Base-by-base conservation (phyloP, 2,329 filamentous ascomycete species). In the Botryotinia calthae region DNA sequence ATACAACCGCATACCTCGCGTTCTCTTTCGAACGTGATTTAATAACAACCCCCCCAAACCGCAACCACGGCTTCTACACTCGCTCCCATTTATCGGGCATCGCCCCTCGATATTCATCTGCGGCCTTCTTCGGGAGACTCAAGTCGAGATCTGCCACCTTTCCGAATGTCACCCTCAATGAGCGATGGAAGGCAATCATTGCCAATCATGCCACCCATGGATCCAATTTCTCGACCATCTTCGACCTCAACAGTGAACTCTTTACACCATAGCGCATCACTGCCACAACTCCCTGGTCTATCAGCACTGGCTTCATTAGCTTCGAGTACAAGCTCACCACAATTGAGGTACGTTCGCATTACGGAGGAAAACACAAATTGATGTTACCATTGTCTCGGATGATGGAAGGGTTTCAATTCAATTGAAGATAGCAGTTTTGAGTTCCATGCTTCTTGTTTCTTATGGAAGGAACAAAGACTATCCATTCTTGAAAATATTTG, bases 261-360 rank as follows among this genome's bases (percentile, higher is more conserved):
- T 8, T 80, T 79, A 66, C 82, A 82, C 81, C 82, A 81, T 82
- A 79, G 82, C 84, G 80, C 82, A 64, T 81, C 77, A 72, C 77
- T 79, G 64, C 81, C 76, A 73, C 86, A 74, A 40, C 82, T 90
- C 67, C 88, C 88, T 37, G 87, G 86, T 37, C 81, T 91, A 70
- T 88, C 88, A 69, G 85, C 88, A 56, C 83, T 91, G 77, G 88
- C 89, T 61, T 88, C 87, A 71, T 83, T 89, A 77, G 86, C 80
- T 51, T 80, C 80, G 18, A 72, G 87, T 51, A 85, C 86, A 44
- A 85, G 84, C 77, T 86, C 84, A 74, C 86, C 83, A 81, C 79
- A 81, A 75, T 80, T 85, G 78, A 86, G 86, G 85, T 87, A 85
- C 79, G 80, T 81, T 83, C 79, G 77, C 79, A 28, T 67, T 48